Evolutionary conservation across 129 eudicot genomes (phyloP).

Genomic region (Escallonia herrerae): DNA sequence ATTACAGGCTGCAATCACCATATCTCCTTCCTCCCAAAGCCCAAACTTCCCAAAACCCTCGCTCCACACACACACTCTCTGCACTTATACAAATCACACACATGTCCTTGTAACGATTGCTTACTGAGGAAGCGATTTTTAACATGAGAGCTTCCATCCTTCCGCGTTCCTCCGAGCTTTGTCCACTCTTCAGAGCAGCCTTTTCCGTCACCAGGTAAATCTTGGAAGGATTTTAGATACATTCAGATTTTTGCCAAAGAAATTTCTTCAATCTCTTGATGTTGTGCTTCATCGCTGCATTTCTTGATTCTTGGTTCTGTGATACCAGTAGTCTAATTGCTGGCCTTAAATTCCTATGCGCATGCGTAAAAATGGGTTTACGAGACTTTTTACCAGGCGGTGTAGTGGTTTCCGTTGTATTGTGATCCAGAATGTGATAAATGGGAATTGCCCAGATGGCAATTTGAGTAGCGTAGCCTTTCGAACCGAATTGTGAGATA

Average conservation of each 20-base stretch:
- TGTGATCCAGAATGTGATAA: too few species aligned
- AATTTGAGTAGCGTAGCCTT: too few species aligned
- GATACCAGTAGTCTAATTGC: neutral
- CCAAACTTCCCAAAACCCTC: neutral
- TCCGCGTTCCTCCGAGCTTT: neutral
- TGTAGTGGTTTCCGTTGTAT: too few species aligned
- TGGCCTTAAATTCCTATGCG: neutral
- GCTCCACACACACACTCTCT: neutral
- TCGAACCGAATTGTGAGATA: too few species aligned
- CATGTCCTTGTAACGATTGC: too few species aligned
- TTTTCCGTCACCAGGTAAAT: conserved; percentile 12
- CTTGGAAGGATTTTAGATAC: neutral
- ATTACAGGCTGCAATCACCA: neutral
- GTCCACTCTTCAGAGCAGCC: conserved; percentile 6
- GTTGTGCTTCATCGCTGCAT: neutral
- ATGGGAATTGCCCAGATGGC: too few species aligned
- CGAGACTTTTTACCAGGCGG: too few species aligned
- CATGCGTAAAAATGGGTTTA: neutral
- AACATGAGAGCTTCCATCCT: conserved; percentile 13
- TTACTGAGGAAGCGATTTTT: neutral
- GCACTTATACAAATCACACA: neutral
- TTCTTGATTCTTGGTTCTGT: neutral
- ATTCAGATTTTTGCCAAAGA: neutral
- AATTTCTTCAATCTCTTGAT: neutral
- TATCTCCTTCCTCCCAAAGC: neutral